Base-by-base conservation (phyloP, 371 early-diverging fungal species). In the Paramicrosporidium saccamoebae region DNA sequence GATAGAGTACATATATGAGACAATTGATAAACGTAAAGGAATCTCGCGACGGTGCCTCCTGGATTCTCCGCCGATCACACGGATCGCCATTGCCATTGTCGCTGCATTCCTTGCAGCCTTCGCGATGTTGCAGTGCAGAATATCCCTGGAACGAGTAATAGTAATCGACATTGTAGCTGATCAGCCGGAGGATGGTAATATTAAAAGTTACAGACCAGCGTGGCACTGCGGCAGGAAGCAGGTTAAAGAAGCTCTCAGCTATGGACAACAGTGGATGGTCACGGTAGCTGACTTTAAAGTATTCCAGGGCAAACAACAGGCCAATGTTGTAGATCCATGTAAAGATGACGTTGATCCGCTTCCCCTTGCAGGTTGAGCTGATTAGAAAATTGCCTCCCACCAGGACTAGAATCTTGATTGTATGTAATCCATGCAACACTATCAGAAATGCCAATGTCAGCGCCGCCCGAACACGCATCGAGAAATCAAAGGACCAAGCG, bases 181-280 rank as follows among this genome's bases (percentile, higher is more conserved):
- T 53, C 41, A 86, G 55, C 7, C 79, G 58, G 2, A 92, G 58
- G 46, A 73, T 61, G 2, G 58, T 54, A 29, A 88, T 61, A 34
- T 86, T 90, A 46, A 79, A 82, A 3, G 61, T 52, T 16, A 74
- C 50, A 32, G 69, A 55, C 92, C 92, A 90, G 12, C 84, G 53
- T 5, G 50, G 39, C 27, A 58, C 33, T 13, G 66, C 25, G 1
- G 72, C 71, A 3, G 31, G 26, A 44, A 59, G 41, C 12, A 32
- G 25, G 32, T 74, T 66, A 44, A 86, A 31, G 50, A 62, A 71
- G n/a, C 34, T 21, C 14, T 29, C 30, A 4, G 48, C 43, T 4
- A 84, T 23, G 10, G 33, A 25, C 0, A 33, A 41, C 42, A 67
- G 82, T 16, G 36, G 30, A 32, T 73, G 75, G 0, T 75, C 81